Conservation (phyloP, 2,329 filamentous ascomycete genomes). For the Fusarium aywerte region DNA sequence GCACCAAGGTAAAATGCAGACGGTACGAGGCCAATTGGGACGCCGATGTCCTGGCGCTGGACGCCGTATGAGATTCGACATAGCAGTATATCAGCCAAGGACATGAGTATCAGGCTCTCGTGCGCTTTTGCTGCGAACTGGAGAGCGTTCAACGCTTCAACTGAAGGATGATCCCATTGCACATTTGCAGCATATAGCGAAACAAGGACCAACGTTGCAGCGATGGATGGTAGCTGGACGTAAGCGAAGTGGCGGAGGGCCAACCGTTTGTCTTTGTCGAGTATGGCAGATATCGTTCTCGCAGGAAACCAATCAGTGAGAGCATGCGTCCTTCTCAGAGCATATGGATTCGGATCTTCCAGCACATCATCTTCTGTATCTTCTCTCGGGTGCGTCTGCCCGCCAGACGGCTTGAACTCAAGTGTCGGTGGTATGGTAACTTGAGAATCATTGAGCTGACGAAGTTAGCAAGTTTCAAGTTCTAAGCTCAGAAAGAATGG, state of each 20-base stretch:
- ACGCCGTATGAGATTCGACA: neutral
- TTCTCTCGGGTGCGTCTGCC: too few relatives aligned
- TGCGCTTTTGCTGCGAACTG: conserved; percentile 21
- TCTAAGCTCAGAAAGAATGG: neutral
- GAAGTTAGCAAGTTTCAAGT: neutral
- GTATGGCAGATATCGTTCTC: too few relatives aligned
- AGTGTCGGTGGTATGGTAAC: neutral
- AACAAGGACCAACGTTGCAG: neutral
- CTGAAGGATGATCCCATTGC: neutral
- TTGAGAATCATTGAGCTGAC: too few relatives aligned
- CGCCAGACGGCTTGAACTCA: too few relatives aligned
- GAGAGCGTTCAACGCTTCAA: neutral
- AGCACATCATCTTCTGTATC: too few relatives aligned
- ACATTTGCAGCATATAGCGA: neutral
- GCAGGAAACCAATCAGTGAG: too few relatives aligned
- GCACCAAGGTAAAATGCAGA: neutral
- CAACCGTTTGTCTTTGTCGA: too few relatives aligned
- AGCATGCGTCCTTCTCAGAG: too few relatives aligned
- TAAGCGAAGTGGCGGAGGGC: too few relatives aligned
- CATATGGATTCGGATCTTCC: too few relatives aligned
- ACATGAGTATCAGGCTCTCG: conserved; percentile 4
- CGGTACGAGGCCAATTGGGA: neutral
- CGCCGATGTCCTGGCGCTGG: neutral
- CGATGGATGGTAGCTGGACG: too few relatives aligned
- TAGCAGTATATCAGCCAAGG: neutral